Evolutionary conservation across 805 yeast species (phyloP).

Genomic region (Aciculoconidium aculeatum): DNA sequence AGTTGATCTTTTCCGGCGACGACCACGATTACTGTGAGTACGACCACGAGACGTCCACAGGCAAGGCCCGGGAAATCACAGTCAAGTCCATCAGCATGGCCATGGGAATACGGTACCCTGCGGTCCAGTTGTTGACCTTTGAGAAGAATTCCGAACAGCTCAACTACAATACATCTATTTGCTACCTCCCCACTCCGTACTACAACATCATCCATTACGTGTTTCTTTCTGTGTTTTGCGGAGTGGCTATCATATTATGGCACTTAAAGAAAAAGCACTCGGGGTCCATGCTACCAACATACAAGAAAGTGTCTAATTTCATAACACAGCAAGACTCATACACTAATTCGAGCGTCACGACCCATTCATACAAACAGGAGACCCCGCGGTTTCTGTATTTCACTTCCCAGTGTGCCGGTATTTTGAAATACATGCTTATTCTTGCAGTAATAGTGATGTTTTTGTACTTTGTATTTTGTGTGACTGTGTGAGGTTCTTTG

Average conservation of each 20-base stretch:
- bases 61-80: conserved; percentile 54
- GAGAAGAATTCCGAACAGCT: conserved; percentile 7
- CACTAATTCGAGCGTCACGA: conserved; percentile 7
- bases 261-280: conserved; percentile 19
- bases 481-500: no score
- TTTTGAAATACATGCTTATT: conserved; percentile 15
- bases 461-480: conserved; percentile 18
- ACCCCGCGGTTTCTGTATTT: no score
- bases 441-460: conserved; percentile 15
- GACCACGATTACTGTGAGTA: conserved; percentile 81
- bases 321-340: conserved; percentile 4
- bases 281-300: conserved; percentile 2
- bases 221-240: conserved; percentile 27
- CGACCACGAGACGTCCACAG: conserved; percentile 35
- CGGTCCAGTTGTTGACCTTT: conserved; percentile 33
- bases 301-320: conserved; percentile 3
- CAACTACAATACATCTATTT: conserved; percentile 32
- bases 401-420: no score
- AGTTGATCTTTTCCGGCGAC: conserved; percentile 20
- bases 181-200: conserved; percentile 45
- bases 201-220: conserved; percentile 34
- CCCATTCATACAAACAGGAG: conserved; percentile 20
- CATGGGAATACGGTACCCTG: conserved; percentile 67
- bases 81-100: conserved; percentile 91
- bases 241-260: conserved; percentile 22